Percentiles rank a stretch among this genome's conserved stretches.
These are phyloP conservation scores for Gracilaria domingensis DNA, from an alignment of 23 red algal species.

Conservation along the genomic window DNA sequence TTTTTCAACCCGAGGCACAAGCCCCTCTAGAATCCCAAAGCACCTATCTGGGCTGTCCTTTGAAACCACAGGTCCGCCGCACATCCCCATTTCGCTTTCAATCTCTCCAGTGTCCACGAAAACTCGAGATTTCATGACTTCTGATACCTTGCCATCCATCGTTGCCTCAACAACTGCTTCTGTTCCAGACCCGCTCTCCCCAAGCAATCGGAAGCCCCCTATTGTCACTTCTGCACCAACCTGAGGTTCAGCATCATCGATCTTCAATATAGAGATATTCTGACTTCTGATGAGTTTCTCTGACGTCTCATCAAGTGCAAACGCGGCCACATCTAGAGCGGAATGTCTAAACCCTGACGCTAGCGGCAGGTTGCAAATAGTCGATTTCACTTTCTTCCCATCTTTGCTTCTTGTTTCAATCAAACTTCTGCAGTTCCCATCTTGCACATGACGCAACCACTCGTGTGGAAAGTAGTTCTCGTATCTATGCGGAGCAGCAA, in stretches of 20 bases:
- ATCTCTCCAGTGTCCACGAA: slow-evolving; percentile 62
- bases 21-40: slow-evolving; percentile 71
- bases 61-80: slow-evolving; percentile 71
- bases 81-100: slow-evolving; percentile 81
- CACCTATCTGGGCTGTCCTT: slow-evolving; percentile 1
- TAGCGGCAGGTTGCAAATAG: slow-evolving; percentile 18
- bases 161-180: slow-evolving; percentile 42
- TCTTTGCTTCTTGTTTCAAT: slow-evolving; percentile 54
- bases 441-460: slow-evolving; percentile 82
- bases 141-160: slow-evolving; percentile 48
- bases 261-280: slow-evolving; percentile 24
- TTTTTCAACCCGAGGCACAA: slow-evolving; percentile 58
- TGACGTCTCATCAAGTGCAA: slow-evolving; percentile 43
- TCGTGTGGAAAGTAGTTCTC: slow-evolving; percentile 80
- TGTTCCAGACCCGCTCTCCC: slow-evolving; percentile 65
- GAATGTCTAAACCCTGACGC: slow-evolving; percentile 66
- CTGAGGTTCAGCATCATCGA: slow-evolving; percentile 8
- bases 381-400: slow-evolving; percentile 37
- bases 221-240: slow-evolving; percentile 13
- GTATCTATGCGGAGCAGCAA: slow-evolving; percentile 89
- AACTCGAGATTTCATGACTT: slow-evolving; percentile 27
- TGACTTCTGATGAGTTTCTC: slow-evolving; percentile 5
- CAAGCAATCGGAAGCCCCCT: slow-evolving; percentile 51
- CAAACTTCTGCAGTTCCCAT: slow-evolving; percentile 72
- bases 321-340: slow-evolving; percentile 78